These are phyloP conservation scores for Suhomyces atakaporum DNA, from an alignment of 1,139 yeast genomes.

Conservation along the genomic window DNA sequence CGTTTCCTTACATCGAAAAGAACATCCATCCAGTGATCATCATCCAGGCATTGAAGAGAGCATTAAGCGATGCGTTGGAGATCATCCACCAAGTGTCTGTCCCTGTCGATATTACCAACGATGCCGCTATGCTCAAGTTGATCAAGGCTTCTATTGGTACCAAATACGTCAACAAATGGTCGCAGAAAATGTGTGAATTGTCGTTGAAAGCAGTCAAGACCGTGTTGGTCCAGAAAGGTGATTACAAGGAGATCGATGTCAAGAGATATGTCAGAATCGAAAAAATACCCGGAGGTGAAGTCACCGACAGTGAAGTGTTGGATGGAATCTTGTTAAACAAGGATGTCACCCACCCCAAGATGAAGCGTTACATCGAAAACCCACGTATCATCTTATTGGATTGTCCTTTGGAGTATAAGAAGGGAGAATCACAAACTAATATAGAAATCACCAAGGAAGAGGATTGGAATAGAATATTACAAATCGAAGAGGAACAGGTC, in stretches of 20 bases:
- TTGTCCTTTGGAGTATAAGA: constrained; percentile 96
- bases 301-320: constrained; percentile 80
- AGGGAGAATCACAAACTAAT: constrained; percentile 98
- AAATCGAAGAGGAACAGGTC: constrained; percentile 98
- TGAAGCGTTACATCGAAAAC: constrained; percentile 85
- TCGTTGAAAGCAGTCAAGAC: constrained; percentile 88
- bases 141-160: constrained; percentile 95
- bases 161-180: constrained; percentile 90
- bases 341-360: constrained; percentile 97
- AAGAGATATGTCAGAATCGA: constrained; percentile 93
- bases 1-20: constrained; percentile 90
- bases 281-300: constrained; percentile 97
- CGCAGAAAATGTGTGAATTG: constrained; percentile 84
- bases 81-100: constrained; percentile 82
- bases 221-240: constrained; percentile 68
- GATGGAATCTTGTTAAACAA: constrained; percentile 93
- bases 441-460: constrained; percentile 95
- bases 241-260: constrained; percentile 82
- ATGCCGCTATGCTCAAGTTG: constrained; percentile 81
- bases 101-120: constrained; percentile 83
- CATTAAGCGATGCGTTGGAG: constrained; percentile 86
- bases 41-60: constrained; percentile 91
- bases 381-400: constrained; percentile 89
- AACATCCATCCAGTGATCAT: constrained; percentile 96
- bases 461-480: constrained; percentile 94